Percentiles rank a stretch among this genome's conserved stretches.
Conservation (phyloP, 176 grass and related monocot species). For the Ampelocalamus luodianensis region DNA sequence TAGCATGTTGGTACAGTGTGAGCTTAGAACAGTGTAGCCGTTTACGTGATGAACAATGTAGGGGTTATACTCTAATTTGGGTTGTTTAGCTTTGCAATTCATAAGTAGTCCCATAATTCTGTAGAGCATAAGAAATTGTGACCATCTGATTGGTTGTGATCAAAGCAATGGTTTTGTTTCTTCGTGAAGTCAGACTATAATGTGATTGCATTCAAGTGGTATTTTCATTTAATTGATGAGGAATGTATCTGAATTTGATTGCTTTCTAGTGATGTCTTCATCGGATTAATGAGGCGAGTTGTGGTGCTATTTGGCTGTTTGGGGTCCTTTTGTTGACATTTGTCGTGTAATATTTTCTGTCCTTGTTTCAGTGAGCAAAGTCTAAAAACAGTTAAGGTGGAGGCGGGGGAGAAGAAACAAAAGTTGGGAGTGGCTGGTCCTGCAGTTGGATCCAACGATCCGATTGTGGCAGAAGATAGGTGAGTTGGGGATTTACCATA, state of each 20-base stretch:
- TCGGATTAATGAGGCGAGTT: background rate
- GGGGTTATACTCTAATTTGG: background rate
- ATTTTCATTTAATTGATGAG: background rate
- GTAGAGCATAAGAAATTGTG: background rate
- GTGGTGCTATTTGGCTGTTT: background rate
- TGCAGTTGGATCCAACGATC: conserved; percentile 11
- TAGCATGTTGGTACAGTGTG: background rate
- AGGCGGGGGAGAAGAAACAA: background rate
- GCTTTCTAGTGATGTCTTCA: background rate
- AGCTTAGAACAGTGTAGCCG: background rate
- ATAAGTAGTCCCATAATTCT: background rate
- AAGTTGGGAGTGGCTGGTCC: conserved; percentile 29
- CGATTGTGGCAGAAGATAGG: background rate
- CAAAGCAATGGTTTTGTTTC: background rate
- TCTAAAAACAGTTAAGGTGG: conserved; percentile 19
- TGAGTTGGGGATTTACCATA: background rate
- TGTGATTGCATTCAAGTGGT: background rate
- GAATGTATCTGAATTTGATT: background rate
- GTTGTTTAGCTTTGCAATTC: background rate
- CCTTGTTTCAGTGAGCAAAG: conserved; percentile 61
- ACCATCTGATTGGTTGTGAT: background rate
- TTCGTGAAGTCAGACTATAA: background rate
- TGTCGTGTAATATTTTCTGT: background rate
- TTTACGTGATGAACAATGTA: background rate
- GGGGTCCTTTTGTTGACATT: background rate